Evolutionary conservation across 257 asterid species (phyloP), one percentile per base, ranked within the genome.

Genomic region (Solanum corneliomulleri): DNA sequence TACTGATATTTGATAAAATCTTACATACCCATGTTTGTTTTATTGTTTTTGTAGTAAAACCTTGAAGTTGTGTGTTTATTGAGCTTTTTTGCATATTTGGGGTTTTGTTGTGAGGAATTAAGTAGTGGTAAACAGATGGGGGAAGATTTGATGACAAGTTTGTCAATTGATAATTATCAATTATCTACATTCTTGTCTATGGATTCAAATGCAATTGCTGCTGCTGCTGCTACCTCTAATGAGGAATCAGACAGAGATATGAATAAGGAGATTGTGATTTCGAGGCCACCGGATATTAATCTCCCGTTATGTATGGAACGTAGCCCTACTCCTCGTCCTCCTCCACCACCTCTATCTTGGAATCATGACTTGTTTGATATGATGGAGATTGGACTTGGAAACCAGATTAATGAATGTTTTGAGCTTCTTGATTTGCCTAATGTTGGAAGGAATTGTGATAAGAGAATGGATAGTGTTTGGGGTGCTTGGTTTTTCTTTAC

Each of bases 401-500:
- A 92, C 47, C 96, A 92, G 68, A 74, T 91, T 83, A 91, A 87
- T 47, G 96, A 94, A 86, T 88, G 94, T 1, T 96, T 92, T 56
- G 89, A 86, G 85, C 90, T 91, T 41, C 88, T 91, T 60, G 90
- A 87, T 49, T 88, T 87, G 37, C 91, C 96, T 14, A 93, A 94
- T 70, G 86, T 85, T 49, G 96, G 91, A 35, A 72, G 93, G 75
- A 93, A 92, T 29, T 92, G 93, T 77, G 94, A 94, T 1, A 94
- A 93, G 87, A 88, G 95, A 86, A 66, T 92, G 76, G 98, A 94
- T 72, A 92, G 93, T 88, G 92, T 93, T 6, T 94, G 98, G 98
- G 98, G 98, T 11, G 98, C 98, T 42, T 94, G 98, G 98, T 92
- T 93, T 75, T 94, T 94, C 90, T 94, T 94, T 90, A 94, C 87